Evolutionary conservation across 1,139 yeast species (phyloP).

Genomic region (Pichia sp.): DNA sequence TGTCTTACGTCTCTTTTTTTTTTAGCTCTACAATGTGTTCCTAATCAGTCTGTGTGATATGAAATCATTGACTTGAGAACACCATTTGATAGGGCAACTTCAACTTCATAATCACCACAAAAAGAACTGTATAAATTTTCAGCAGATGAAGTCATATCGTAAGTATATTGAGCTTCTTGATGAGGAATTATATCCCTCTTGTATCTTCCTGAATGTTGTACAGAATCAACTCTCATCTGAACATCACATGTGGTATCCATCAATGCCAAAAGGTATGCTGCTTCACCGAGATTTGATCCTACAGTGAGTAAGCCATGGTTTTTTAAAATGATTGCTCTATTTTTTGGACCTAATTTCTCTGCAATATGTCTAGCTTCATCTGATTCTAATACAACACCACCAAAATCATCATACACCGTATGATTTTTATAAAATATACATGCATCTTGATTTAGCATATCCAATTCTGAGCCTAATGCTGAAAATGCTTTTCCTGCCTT

Average conservation of each 20-base stretch:
- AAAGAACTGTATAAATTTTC: constrained; percentile 4
- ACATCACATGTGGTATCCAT: constrained; percentile 61
- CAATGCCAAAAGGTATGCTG: constrained; percentile 59
- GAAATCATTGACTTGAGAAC: constrained; percentile 1
- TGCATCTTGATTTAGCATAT: constrained; percentile 71
- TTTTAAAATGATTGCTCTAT: constrained; percentile 53
- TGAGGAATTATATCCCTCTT: constrained; percentile 25
- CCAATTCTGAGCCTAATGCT: constrained; percentile 57
- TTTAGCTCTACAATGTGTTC: no score
- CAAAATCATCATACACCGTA: constrained; percentile 55
- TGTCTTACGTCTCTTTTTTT: no score
- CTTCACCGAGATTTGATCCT: constrained; percentile 70
- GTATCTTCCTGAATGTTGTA: constrained; percentile 23
- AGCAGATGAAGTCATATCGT: constrained; percentile 1
- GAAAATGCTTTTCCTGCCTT: constrained; percentile 65
- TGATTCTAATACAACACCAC: constrained; percentile 64
- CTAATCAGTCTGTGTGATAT: constrained; percentile 4
- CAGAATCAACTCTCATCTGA: constrained; percentile 54
- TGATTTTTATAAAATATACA: constrained; percentile 59
- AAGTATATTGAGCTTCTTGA: constrained; percentile 3
- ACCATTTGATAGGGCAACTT: constrained; percentile 2
- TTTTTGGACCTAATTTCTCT: constrained; percentile 49
- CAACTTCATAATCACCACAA: constrained; percentile 5
- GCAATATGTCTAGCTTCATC: constrained; percentile 35
- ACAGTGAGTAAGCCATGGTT: constrained; percentile 74